Base-by-base conservation (phyloP, 2,329 filamentous ascomycete species). In the Trichothecium roseum region DNA sequence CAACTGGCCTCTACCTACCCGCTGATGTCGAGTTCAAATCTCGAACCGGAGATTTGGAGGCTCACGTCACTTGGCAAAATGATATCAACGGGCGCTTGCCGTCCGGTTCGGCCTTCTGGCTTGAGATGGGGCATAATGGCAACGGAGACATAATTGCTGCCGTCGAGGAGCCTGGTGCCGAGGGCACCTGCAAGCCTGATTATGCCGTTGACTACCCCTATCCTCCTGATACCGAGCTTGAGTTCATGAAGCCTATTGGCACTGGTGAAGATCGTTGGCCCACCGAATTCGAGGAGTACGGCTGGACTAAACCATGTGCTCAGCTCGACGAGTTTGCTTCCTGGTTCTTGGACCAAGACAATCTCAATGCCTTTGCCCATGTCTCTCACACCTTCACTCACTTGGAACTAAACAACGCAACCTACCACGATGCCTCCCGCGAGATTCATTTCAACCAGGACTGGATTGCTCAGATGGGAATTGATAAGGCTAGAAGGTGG, bases 301-400 rank as follows among this genome's bases (percentile, higher is more conserved):
- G 44, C 30, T 75, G 69, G 69, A 62, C 54, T n/a, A 44, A 55
- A 6, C 45, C 51, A 9, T 78, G 74, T 48, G 63, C 60, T 14
- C 48, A 64, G 40, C 48, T 66, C 1, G 73, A 77, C 47, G 43
- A 54, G 3, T 56, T 78, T 8, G 55, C 68, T 30, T 47, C 55
- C n/a, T 79, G 72, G 72, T 75, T 73, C 54, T 52, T 60, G 18
- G 65, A 49, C 16, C 8, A 29, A 9, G 28, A 33, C n/a, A 74
- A 77, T 47, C 59, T 62, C 16, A 63, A 77, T 49, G 54, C 57
- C 9, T 78, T 74, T 49, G 68, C 64, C 7, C 67, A 74, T 35
- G 56, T 79, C n/a, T 75, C 72, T 2, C 74, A 79, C 52, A 78
- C 74, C 1, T 78, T 78, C 50, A 72, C 70, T 3, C 74, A 78